Base-by-base conservation (phyloP, 805 yeast species). In the Sporopachydermia quercuum region DNA sequence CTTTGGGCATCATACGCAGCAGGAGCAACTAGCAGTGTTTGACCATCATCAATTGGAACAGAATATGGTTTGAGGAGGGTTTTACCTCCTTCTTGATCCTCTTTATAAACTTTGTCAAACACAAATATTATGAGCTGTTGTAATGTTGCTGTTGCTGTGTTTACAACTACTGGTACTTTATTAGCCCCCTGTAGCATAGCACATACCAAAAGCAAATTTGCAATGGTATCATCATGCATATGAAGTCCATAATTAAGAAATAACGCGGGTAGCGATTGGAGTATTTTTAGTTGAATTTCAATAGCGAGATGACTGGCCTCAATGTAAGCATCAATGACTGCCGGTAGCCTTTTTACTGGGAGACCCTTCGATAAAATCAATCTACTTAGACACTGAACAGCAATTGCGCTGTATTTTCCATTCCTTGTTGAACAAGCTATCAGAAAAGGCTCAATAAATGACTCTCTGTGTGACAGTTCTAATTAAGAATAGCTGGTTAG, bases 111-210 rank as follows among this genome's bases (percentile, higher is more conserved):
- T 51, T 74, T 68, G 41, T 89, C 97, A 55, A 80, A 89, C 0
- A 86, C 70, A 19, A 80, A 73, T 30, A 80, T 74, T 36, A 86
- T 68, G 35, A 91, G 60, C 54, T 91, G 97, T 45, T 86, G 93
- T 37, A 86, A 68, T 3, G 97, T 85, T 2, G 97, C 98, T 38
- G 84, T 76, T 0, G 97, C 96, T 0, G 97, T 83, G 50, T 86
- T 87, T 11, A 74, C 68, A 3, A 91, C 94, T 48, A 83, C 82
- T 0, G 80, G 73, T 3, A 77, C 70, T 48, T 81, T 79, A 44
- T 74, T 79, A 11, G 75, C 68, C 11, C 74, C 61, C 42, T 83
- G 86, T 38, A 91, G 64, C 23, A 74, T 68, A 0, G 91, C 70
- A 52, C 94, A 83, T 2, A 89, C 74, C 16, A 64, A 61, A 15